A percentile compares a stretch with the other conserved stretches of the same genome.
Conservation (phyloP, 768 basidiomycete genomes). For the Rickenella mellea region DNA sequence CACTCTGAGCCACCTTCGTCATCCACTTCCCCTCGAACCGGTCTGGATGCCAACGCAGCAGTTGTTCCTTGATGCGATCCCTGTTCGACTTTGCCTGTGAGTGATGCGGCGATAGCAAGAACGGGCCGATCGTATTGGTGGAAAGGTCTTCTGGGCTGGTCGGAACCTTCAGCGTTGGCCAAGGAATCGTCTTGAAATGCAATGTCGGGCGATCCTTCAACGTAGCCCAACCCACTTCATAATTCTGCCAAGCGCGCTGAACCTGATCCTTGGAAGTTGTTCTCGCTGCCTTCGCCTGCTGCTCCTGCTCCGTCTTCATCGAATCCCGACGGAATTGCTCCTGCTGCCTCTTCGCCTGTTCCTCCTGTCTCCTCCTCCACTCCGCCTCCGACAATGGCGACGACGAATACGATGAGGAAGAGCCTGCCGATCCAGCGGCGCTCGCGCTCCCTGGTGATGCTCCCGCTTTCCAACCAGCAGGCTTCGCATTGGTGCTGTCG, state of each 20-base stretch:
- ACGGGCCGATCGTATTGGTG: constrained; percentile 42
- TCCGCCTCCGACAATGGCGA: too few relatives aligned
- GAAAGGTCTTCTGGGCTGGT: constrained; percentile 53
- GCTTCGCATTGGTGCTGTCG: constrained; percentile 1
- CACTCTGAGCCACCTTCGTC: constrained; percentile 50
- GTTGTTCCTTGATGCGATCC: constrained; percentile 68
- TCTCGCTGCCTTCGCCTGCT: constrained; percentile 27
- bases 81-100: constrained; percentile 49
- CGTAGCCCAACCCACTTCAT: constrained; percentile 54
- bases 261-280: constrained; percentile 50
- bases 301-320: constrained; percentile 42
- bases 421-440: too few relatives aligned
- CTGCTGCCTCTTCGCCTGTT: constrained; percentile 30
- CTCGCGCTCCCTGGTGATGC: constrained; percentile 54
- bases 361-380: constrained; percentile 2
- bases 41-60: constrained; percentile 77
- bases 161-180: constrained; percentile 59
- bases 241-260: constrained; percentile 41
- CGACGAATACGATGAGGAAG: too few relatives aligned
- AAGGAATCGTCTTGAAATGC: constrained; percentile 62
- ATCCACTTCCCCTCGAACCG: constrained; percentile 66
- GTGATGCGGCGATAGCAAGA: constrained; percentile 49
- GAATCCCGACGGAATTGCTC: constrained; percentile 64
- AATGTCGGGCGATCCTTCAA: constrained; percentile 23
- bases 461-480: constrained; percentile 57